Percentiles rank a stretch among this genome's conserved stretches.
These are phyloP conservation scores for Pelargonium myrrhifolium DNA, from an alignment of 441 rosid genomes.

Conservation along the genomic window DNA sequence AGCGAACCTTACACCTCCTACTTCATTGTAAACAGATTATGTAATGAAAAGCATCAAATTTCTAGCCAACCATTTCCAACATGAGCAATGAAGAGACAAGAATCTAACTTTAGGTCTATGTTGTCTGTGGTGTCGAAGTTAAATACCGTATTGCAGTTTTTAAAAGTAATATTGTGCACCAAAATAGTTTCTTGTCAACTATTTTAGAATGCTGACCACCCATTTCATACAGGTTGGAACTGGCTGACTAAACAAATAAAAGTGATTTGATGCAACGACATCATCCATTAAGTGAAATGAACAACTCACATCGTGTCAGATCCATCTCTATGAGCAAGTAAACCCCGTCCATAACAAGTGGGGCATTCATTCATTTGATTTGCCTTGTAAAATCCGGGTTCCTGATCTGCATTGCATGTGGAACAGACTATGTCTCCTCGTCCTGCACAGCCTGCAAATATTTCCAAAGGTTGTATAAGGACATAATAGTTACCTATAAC, in stretches of 20 bases:
- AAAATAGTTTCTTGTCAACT: too few species aligned
- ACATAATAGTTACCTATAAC: neutral
- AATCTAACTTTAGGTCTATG: neutral
- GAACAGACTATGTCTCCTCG: constrained; percentile 61
- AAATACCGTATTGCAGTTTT: too few species aligned
- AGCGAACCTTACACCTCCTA: neutral
- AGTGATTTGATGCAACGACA: too few species aligned
- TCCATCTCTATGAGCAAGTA: constrained; percentile 85
- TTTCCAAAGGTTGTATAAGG: constrained; percentile 14
- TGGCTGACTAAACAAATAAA: too few species aligned
- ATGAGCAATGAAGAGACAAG: constrained; percentile 1
- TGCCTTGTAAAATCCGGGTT: constrained; percentile 71
- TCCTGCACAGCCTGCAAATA: constrained; percentile 59
- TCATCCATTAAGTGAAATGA: neutral
- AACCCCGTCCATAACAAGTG: constrained; percentile 78
- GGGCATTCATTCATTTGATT: constrained; percentile 62
- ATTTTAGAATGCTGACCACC: too few species aligned
- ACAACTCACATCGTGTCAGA: constrained; percentile 71
- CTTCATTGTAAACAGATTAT: neutral
- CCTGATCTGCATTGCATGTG: constrained; percentile 65
- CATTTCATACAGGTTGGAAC: too few species aligned
- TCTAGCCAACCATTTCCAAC: neutral
- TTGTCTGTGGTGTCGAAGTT: too few species aligned
- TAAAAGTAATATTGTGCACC: too few species aligned
- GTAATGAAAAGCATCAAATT: neutral